Evolutionary conservation across 2,329 filamentous ascomycete genomes (phyloP).

Genomic region (Fusarium keratoplasticum): DNA sequence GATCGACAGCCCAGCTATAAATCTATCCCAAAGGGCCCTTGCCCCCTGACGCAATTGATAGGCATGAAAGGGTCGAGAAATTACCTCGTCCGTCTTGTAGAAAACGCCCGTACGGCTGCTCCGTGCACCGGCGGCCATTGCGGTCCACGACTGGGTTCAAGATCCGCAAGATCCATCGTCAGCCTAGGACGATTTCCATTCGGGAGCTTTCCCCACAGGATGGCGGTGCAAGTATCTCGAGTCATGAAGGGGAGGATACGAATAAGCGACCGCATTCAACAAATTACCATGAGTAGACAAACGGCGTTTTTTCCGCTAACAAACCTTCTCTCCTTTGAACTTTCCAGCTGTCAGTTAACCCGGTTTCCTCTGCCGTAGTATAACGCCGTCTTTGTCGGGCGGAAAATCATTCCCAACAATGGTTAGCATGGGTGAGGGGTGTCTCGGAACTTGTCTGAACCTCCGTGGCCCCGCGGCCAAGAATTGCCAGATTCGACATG

Average conservation of each 20-base stretch:
- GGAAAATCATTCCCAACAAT: background rate
- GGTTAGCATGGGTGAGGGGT: background rate
- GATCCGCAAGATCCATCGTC: background rate
- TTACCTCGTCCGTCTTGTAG: background rate
- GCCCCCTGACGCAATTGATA: background rate
- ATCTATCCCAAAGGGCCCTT: background rate
- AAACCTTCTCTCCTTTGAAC: background rate
- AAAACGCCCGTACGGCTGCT: background rate
- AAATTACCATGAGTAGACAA: background rate
- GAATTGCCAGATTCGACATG: background rate
- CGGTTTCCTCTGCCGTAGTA: background rate
- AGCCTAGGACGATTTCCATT: background rate
- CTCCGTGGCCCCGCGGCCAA: background rate
- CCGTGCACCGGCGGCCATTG: background rate
- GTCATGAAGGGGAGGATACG: background rate
- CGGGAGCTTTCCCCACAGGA: background rate
- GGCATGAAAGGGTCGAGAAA: background rate
- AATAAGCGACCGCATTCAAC: background rate
- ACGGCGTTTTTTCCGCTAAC: background rate
- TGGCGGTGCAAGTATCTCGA: background rate
- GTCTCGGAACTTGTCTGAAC: background rate
- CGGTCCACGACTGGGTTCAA: background rate
- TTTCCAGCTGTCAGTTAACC: background rate
- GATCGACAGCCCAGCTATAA: background rate
- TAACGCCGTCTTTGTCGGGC: background rate